phyloP scores from a whole-genome alignment of 202 grass and related monocot species.

The Brachypodium distachyon region DNA sequence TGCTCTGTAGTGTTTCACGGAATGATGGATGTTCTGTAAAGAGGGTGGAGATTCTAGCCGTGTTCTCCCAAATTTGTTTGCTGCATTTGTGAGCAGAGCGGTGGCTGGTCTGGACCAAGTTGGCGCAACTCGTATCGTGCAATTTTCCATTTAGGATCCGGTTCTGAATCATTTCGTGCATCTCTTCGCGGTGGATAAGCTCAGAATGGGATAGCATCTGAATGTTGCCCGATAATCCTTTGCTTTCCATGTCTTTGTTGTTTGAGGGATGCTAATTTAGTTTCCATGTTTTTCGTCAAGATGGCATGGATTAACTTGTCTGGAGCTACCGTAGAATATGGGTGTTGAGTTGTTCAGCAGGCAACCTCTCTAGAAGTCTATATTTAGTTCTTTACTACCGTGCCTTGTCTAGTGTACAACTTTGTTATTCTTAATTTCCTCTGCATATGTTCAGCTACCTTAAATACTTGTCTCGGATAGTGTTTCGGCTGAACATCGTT shows the following conservation, averaged over 20 bases:
- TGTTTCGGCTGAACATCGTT: not conserved
- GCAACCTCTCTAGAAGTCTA: not conserved
- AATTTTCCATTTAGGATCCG: not conserved
- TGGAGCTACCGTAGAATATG: conserved; percentile 1
- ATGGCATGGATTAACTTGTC: not conserved
- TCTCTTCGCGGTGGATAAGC: not conserved
- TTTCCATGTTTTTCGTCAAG: not conserved
- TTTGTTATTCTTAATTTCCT: not conserved
- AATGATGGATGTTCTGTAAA: not conserved
- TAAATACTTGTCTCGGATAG: not conserved
- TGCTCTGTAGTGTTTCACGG: not conserved
- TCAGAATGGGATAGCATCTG: not conserved
- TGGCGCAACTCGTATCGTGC: not conserved
- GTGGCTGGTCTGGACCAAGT: too few species aligned
- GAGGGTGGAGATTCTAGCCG: not conserved
- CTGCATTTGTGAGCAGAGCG: not conserved
- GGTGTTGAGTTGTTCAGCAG: not conserved
- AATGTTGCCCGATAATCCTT: not conserved
- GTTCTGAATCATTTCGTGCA: not conserved
- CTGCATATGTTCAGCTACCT: not conserved
- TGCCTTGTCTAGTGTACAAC: not conserved
- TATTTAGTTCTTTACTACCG: not conserved
- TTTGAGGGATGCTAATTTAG: not conserved
- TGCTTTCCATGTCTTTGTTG: not conserved
- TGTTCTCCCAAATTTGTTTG: not conserved